Conservation (phyloP, 2,329 filamentous ascomycete species). For the Colletotrichum kahawae region DNA sequence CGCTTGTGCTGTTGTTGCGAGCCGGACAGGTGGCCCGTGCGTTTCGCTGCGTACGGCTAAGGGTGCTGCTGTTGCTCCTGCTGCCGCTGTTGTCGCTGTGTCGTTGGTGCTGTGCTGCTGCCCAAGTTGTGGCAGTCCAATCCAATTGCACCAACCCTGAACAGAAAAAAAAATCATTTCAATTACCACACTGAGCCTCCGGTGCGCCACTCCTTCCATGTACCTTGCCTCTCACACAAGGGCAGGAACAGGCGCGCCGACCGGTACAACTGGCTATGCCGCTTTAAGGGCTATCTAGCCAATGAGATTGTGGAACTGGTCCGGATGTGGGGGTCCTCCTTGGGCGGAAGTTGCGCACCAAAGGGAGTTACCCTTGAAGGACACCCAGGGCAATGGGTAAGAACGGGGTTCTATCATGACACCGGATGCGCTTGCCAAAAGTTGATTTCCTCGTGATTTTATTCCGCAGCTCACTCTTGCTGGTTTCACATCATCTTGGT, state of each 20-base stretch:
- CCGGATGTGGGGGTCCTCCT: not conserved
- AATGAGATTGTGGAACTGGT: not conserved
- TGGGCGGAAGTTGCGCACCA: not conserved
- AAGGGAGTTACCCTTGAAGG: not conserved
- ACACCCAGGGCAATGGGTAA: not conserved
- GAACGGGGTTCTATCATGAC: not conserved
- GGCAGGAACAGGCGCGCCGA: not conserved
- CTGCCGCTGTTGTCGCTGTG: not conserved
- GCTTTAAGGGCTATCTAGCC: not conserved
- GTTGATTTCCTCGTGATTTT: not conserved
- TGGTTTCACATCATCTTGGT: not conserved
- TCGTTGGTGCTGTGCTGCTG: not conserved
- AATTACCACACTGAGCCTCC: not conserved
- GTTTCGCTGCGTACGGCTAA: not conserved
- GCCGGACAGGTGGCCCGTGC: conserved; percentile 20
- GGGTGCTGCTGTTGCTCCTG: not conserved
- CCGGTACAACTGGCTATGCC: conserved; percentile 4
- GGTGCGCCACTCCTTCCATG: not conserved
- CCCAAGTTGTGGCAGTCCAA: not conserved
- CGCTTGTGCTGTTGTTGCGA: conserved; percentile 34
- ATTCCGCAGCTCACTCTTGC: not conserved
- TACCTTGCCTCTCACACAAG: not conserved
- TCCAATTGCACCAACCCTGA: not conserved
- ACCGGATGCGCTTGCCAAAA: not conserved
- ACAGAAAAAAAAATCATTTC: not conserved